A percentile compares a stretch with the other conserved stretches of the same genome.
Evolutionary conservation across 805 yeast species (phyloP).

Genomic region (Metschnikowia dekortorum): DNA sequence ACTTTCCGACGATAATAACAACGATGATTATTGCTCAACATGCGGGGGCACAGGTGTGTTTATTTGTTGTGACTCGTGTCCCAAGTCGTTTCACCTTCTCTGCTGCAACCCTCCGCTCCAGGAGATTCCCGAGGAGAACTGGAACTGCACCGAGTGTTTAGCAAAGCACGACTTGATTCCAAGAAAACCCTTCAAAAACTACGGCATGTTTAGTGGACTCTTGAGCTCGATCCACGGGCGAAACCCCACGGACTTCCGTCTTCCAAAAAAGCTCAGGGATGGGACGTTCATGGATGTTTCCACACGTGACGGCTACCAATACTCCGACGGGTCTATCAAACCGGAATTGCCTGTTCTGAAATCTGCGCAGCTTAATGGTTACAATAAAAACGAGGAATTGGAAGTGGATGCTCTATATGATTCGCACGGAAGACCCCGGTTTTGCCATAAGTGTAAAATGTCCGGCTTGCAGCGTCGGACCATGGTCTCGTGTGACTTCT

Average conservation of each 20-base stretch:
- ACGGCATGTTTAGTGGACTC: constrained; percentile 54
- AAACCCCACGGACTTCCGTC: constrained; percentile 35
- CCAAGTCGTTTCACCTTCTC: constrained; percentile 83
- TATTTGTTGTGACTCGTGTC: constrained; percentile 91
- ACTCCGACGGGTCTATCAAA: constrained; percentile 46
- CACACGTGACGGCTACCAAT: constrained; percentile 67
- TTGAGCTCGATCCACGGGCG: constrained; percentile 63
- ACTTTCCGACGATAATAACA: constrained; percentile 28
- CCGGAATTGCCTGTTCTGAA: constrained; percentile 45
- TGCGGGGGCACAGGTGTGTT: constrained; percentile 89
- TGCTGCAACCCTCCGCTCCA: constrained; percentile 90
- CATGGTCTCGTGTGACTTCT: constrained; percentile 76
- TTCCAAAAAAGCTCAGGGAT: constrained; percentile 69
- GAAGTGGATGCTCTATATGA: constrained; percentile 66
- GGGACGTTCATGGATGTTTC: constrained; percentile 63
- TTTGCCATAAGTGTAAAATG: constrained; percentile 73
- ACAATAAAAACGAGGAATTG: constrained; percentile 43
- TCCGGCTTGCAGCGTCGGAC: constrained; percentile 56
- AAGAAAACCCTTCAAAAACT: constrained; percentile 22
- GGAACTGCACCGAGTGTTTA: constrained; percentile 82
- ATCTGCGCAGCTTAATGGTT: constrained; percentile 33
- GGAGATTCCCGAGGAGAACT: constrained; percentile 79
- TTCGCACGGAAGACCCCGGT: constrained; percentile 59
- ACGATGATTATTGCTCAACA: constrained; percentile 87
- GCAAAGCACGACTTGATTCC: constrained; percentile 34